Conservation (phyloP, 2,329 filamentous ascomycete species). For the Aspergillus brunneoviolaceus region DNA sequence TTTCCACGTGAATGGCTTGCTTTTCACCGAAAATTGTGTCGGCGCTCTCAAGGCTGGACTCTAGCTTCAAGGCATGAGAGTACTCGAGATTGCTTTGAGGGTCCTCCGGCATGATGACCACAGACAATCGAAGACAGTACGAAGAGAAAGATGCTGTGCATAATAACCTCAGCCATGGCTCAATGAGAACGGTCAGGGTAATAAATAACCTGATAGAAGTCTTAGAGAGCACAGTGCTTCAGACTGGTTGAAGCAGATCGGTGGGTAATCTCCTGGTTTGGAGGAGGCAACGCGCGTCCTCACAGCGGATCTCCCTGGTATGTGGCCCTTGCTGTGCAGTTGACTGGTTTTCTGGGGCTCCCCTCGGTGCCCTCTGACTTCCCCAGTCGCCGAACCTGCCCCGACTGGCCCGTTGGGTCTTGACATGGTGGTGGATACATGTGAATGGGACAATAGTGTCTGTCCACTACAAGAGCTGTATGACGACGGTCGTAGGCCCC, state of each 20-base stretch:
- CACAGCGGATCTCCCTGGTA: background rate
- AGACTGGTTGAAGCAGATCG: background rate
- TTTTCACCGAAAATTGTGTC: constrained; percentile 11
- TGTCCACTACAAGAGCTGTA: background rate
- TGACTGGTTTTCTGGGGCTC: background rate
- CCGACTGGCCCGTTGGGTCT: background rate
- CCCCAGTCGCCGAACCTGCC: background rate
- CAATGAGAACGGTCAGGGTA: background rate
- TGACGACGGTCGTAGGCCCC: background rate
- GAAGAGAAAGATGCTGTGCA: background rate
- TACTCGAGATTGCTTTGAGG: constrained; percentile 1
- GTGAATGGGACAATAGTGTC: background rate
- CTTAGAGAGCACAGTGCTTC: background rate
- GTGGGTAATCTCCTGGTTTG: background rate
- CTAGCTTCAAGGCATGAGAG: constrained; percentile 6
- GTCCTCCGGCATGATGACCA: constrained; percentile 10
- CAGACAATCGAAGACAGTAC: background rate
- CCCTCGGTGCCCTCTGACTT: background rate
- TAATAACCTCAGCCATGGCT: background rate
- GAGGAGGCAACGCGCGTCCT: background rate
- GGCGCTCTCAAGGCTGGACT: constrained; percentile 8
- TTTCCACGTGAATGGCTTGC: constrained; percentile 5
- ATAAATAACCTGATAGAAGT: background rate
- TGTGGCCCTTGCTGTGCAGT: background rate
- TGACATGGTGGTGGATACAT: background rate